These are phyloP conservation scores for Eimeria maxima DNA, from an alignment of 169 alveolate species.

Conservation along the genomic window DNA sequence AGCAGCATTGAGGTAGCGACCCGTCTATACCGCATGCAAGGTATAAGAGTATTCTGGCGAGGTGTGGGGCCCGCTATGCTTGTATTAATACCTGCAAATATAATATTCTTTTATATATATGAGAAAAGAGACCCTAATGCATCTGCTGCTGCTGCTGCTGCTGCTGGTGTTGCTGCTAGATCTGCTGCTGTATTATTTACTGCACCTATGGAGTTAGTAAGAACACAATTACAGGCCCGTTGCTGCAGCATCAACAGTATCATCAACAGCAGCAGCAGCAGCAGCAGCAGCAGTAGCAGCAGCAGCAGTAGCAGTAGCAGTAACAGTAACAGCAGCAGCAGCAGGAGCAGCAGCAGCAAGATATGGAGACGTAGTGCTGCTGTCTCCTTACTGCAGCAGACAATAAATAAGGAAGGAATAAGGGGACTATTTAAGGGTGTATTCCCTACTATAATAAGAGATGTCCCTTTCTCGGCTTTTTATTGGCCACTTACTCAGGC, in stretches of 20 bases:
- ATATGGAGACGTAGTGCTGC: background rate
- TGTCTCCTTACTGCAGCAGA: background rate
- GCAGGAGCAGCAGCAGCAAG: too few relatives aligned
- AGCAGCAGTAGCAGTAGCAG: slow-evolving; percentile 50
- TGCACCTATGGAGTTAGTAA: slow-evolving; percentile 79
- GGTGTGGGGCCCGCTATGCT: slow-evolving; percentile 77
- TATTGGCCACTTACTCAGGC: slow-evolving; percentile 78
- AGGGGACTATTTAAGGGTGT: slow-evolving; percentile 78
- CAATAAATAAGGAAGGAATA: background rate
- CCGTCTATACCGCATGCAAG: slow-evolving; percentile 26
- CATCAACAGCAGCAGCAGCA: too few relatives aligned
- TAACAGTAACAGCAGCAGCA: slow-evolving; percentile 34
- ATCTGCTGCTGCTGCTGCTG: slow-evolving; percentile 80
- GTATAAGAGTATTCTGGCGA: slow-evolving; percentile 66
- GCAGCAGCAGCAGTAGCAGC: too few relatives aligned
- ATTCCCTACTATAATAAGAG: slow-evolving; percentile 81
- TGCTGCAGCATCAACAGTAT: background rate
- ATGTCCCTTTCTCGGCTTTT: slow-evolving; percentile 84
- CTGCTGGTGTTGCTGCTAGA: too few relatives aligned
- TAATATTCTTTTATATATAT: slow-evolving; percentile 70
- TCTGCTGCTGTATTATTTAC: background rate
- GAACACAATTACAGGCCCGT: slow-evolving; percentile 81
- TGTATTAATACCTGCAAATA: slow-evolving; percentile 73
- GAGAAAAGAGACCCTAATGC: slow-evolving; percentile 76
- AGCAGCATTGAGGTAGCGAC: background rate